These are phyloP conservation scores for Albifimbria verrucaria DNA, from an alignment of 2,329 filamentous ascomycete genomes.

Conservation along the genomic window DNA sequence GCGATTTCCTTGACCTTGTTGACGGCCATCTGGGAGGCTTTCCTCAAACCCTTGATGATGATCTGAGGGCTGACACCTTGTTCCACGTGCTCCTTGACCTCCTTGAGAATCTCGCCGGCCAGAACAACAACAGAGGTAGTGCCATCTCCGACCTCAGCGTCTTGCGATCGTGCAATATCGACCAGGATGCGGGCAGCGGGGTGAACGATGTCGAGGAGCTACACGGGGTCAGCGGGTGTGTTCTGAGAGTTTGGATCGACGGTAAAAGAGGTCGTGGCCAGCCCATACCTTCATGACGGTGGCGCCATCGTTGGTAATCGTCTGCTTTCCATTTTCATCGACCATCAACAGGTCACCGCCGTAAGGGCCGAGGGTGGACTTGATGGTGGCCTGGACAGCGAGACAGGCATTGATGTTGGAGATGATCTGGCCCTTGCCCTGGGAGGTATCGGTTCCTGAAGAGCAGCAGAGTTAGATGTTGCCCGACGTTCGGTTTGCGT, in stretches of 20 bases:
- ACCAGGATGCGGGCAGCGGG: conserved; percentile 95
- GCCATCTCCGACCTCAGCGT: conserved; percentile 96
- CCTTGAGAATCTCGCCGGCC: conserved; percentile 96
- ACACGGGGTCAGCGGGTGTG: no score
- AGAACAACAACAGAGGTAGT: conserved; percentile 97
- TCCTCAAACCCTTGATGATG: conserved; percentile 93
- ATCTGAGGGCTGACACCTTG: conserved; percentile 96
- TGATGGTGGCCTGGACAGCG: conserved; percentile 92
- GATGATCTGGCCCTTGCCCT: conserved; percentile 93
- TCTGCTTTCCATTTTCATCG: conserved; percentile 91
- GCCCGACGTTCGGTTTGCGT: conserved; percentile 14
- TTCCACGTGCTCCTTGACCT: conserved; percentile 93
- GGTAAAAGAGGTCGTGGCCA: conserved; percentile 1
- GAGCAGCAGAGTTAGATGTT: conserved; percentile 16
- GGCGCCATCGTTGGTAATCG: conserved; percentile 97
- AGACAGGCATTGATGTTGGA: conserved; percentile 99
- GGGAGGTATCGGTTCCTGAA: conserved; percentile 90
- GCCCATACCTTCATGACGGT: conserved; percentile 90
- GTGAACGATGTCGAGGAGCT: conserved; percentile 98
- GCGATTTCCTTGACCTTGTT: conserved; percentile 99
- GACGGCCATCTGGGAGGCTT: conserved; percentile 83
- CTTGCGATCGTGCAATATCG: conserved; percentile 97
- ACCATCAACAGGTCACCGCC: conserved; percentile 95
- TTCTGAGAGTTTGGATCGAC: no score
- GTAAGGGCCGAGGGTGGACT: conserved; percentile 92